Conservation (phyloP, 2,329 filamentous ascomycete species). For the Eutypa lata region DNA sequence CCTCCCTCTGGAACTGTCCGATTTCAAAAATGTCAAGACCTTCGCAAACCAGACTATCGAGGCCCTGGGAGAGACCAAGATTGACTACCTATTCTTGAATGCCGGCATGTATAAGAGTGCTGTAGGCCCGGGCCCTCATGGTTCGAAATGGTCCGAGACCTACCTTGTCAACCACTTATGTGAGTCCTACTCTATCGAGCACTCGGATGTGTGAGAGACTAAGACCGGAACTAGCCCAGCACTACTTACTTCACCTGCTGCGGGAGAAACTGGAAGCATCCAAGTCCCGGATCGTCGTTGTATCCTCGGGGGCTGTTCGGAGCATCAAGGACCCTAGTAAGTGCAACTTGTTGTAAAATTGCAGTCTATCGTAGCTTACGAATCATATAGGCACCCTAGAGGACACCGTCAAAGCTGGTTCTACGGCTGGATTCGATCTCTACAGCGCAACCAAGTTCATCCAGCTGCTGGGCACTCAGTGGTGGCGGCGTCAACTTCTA, state of each 20-base stretch:
- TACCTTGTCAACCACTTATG: conserved; percentile 52
- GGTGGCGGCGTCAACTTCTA: conserved; percentile 52
- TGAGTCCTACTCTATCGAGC: conserved; percentile 21
- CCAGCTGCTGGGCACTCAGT: conserved; percentile 49
- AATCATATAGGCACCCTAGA: conserved; percentile 19
- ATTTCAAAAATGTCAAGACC: conserved; percentile 40
- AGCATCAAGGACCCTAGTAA: conserved; percentile 36
- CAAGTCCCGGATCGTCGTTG: conserved; percentile 44
- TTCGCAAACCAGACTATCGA: conserved; percentile 45
- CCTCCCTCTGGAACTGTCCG: conserved; percentile 45
- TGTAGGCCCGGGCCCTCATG: conserved; percentile 32
- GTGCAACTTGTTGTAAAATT: conserved; percentile 1
- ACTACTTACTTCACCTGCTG: conserved; percentile 50
- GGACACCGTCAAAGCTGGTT: conserved; percentile 29
- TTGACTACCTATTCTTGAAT: conserved; percentile 50
- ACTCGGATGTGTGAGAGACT: not conserved
- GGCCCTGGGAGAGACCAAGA: conserved; percentile 35
- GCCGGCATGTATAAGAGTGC: conserved; percentile 40
- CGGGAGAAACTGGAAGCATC: conserved; percentile 45
- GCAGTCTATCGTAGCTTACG: conserved; percentile 2
- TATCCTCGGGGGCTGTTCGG: conserved; percentile 48
- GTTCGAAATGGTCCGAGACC: conserved; percentile 48
- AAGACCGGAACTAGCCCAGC: conserved; percentile 39
- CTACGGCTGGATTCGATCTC: conserved; percentile 28
- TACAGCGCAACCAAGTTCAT: conserved; percentile 49